Base-by-base conservation (phyloP, 345 rosid genomes). In the Draba incana region DNA sequence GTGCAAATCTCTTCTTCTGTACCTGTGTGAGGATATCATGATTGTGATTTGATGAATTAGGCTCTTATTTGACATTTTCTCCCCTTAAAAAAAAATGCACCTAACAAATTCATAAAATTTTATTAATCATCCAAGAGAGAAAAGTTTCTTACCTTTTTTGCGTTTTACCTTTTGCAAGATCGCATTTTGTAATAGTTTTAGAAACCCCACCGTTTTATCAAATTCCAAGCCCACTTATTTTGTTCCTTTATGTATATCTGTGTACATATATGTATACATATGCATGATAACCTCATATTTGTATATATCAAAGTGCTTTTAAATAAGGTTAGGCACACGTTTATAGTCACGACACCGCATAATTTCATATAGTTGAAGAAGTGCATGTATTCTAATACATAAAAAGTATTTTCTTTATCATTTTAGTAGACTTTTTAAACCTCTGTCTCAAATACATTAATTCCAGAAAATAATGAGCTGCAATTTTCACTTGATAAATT, bases 1-100 rank as follows among this genome's bases (percentile, higher is more conserved):
- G 88, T 85, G 92, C 90, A 87, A 81, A 85, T 92, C 90, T 81
- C 72, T 74, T 78, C 23, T 50, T 80, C 79, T 82, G 84, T 78
- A 77, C 74, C 62, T 77, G 81, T 79, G 84, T 62, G 85, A 85
- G 94, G 85, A 79, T 80, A 73, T 84, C 84, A 85, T 86, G 85
- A 88, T 87, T 75, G 83, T 80, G 83, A 86, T 85, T 76, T 75
- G 84, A 80, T 82, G 80, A 64, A 71, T 80, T 78, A 78, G 75
- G 88, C 79, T 80, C 84, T 83, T 84, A 77, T 85, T 86, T 86
- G 86, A 89, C 85, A 68, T 84, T 89, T 81, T 71, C 27, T 74
- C 6, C 14, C 27, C 57, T 12, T 31, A 4, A 4, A 16, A 59
- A 43, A 37, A 47, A 10, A n/a, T 10, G 20, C 39, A 30, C 9